Evolutionary conservation across 257 asterid species (phyloP), one percentile per base, ranked within the genome.

Genomic region (Parsonsia alboflavescens): DNA sequence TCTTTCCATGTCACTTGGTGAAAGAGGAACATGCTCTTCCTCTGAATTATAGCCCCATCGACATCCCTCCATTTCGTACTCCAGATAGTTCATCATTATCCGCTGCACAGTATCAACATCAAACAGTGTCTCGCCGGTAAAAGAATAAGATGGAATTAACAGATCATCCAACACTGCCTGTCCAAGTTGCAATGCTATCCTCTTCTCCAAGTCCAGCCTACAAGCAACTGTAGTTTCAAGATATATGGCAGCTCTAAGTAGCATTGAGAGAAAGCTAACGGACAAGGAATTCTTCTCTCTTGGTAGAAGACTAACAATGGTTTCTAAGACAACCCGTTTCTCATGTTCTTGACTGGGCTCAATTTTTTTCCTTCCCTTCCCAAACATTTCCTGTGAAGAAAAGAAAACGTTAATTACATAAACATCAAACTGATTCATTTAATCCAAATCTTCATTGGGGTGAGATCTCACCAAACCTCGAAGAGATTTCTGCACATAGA

Each of bases 401-500:
- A 81, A 73, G 64, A 65, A 62, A 70, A 62, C 39, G 2, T 30
- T 19, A 58, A 10, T 77, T n/a, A 52, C 75, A 59, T 52, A 46
- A 8, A 36, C 16, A 57, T 72, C 46, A 68, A 46, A 72, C 62
- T n/a, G 48, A 76, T 75, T 73, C 71, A 49, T 9, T 52, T 26
- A 58, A 81, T 63, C 68, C 39, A 71, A 49, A 59, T 33, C 11
- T 68, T 63, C 1, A 22, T 13, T n/a, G 80, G 83, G 68, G 36
- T 52, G 82, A 83, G 86, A 76, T 80, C 96, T 89, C 89, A 93
- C 98, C 98, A 93, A 84, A 81, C 98, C 98, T 78, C 95, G 94
- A 75, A 93, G 95, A 54, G 96, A 86, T 74, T 89, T 93, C 86
- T 91, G 96, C 0, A 89, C 96, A 46, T 93, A 93, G 54, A 93